A percentile compares a stretch with the other conserved stretches of the same genome.
Conservation (phyloP, 768 basidiomycete species). For the Lactarius trivialis region DNA sequence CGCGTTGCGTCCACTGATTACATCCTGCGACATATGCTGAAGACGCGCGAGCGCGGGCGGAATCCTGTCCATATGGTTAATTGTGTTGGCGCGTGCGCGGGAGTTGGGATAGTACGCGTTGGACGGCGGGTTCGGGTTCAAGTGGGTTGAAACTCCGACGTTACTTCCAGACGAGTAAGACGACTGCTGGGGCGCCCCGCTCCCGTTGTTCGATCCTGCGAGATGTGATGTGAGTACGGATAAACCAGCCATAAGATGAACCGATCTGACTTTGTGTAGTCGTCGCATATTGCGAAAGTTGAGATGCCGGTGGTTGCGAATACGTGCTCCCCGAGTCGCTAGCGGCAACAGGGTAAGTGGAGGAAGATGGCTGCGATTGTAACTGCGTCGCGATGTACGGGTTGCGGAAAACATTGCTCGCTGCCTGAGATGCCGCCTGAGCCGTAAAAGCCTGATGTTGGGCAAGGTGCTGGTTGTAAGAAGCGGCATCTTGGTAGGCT, state of each 20-base stretch:
- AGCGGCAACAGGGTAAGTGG: slow-evolving; percentile 29
- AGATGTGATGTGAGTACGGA: slow-evolving; percentile 46
- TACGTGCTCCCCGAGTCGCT: slow-evolving; percentile 25
- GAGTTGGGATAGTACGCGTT: slow-evolving; percentile 64
- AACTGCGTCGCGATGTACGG: slow-evolving; percentile 61
- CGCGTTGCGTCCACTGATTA: slow-evolving; percentile 70
- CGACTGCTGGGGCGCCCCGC: slow-evolving; percentile 25
- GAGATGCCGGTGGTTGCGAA: slow-evolving; percentile 17
- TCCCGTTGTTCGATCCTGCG: slow-evolving; percentile 26
- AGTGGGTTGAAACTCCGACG: slow-evolving; percentile 22
- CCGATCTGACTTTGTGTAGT: slow-evolving; percentile 28
- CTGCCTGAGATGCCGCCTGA: slow-evolving; percentile 69
- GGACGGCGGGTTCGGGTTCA: slow-evolving; percentile 50
- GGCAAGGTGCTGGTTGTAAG: slow-evolving; percentile 90
- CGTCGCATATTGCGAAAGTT: slow-evolving; percentile 25
- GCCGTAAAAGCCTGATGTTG: slow-evolving; percentile 93
- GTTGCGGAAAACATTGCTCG: slow-evolving; percentile 64
- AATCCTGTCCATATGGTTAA: slow-evolving; percentile 87
- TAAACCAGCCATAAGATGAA: slow-evolving; percentile 40
- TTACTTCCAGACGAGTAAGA: slow-evolving; percentile 8
- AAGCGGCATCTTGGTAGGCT: slow-evolving; percentile 85
- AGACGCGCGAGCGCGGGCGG: slow-evolving; percentile 89
- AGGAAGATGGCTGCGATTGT: slow-evolving; percentile 29
- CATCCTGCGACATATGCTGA: slow-evolving; percentile 84
- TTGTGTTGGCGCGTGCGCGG: slow-evolving; percentile 83